Evolutionary conservation across 2,329 filamentous ascomycete genomes (phyloP).

Genomic region (Sporothrix brunneoviolacea): DNA sequence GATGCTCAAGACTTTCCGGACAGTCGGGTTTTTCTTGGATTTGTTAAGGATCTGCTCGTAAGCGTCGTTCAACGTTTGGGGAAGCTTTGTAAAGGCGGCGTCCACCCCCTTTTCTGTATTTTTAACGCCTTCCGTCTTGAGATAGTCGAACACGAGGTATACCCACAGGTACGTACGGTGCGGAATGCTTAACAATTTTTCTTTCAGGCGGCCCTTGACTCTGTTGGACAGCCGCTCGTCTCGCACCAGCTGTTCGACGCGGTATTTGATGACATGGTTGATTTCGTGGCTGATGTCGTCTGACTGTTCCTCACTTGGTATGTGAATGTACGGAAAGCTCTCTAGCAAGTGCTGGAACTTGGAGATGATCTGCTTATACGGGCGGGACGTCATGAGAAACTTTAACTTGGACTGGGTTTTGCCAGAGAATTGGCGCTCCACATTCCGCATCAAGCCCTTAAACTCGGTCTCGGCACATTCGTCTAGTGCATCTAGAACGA

Average conservation of each 20-base stretch:
- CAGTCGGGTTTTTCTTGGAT: constrained; percentile 15
- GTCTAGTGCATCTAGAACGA: constrained; percentile 36
- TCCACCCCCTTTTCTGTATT: constrained; percentile 16
- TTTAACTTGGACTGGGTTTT: background rate
- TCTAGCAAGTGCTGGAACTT: constrained; percentile 7
- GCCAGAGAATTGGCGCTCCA: background rate
- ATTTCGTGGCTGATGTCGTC: constrained; percentile 13
- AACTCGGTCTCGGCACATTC: constrained; percentile 16
- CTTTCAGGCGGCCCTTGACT: constrained; percentile 16
- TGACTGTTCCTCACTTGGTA: constrained; percentile 12
- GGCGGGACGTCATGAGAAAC: constrained; percentile 11
- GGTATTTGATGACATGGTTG: constrained; percentile 11
- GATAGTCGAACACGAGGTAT: constrained; percentile 26
- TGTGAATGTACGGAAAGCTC: constrained; percentile 5
- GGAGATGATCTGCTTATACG: constrained; percentile 8
- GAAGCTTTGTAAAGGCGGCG: constrained; percentile 17
- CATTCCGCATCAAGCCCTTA: background rate
- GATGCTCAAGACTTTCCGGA: constrained; percentile 21
- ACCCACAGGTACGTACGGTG: constrained; percentile 35
- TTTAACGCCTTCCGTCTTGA: constrained; percentile 7
- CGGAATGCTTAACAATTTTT: constrained; percentile 16
- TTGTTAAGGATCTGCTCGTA: constrained; percentile 18
- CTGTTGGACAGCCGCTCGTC: constrained; percentile 3
- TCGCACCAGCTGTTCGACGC: background rate
- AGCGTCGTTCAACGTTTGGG: constrained; percentile 19